Evolutionary conservation across 2,329 filamentous ascomycete genomes (phyloP), one percentile per base, ranked within the genome.

Genomic region (Gremmenia infestans): DNA sequence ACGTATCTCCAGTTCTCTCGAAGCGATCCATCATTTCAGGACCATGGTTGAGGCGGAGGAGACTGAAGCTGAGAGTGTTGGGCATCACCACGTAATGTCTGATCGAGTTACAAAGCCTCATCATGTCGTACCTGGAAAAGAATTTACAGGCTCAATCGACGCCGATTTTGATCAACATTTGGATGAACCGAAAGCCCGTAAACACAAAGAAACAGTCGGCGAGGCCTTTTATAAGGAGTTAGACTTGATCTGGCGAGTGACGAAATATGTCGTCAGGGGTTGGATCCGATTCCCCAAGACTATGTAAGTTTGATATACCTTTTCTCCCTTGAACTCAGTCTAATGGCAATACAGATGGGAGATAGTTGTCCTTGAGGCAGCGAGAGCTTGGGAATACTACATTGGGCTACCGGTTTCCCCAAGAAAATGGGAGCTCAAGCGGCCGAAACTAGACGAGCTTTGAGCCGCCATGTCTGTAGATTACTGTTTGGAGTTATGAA

Each of bases 1-100:
- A 32, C 84, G 93, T 37, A 85, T 97, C 60, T 91, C 89, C 60
- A 86, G 88, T 70, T 94, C 90, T 52, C 74, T 99, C 59, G 78
- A 81, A 36, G 87, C 90, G 0, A 80, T 96, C 45, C 81, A 84
- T 54, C 78, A 85, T 53, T 97, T 99, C 75, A 74, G 79, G 50
- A 65, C 64, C 28, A 81, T 85, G 76, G 73, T 81, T 11, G 74
- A 75, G 57, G 70, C 58, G 2, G 61, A 72, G 52, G 62, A 67
- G 48, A 52, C 39, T 3, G 70, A 73, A 55, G 66, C 63, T 1
- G 60, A 56, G 17, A 64, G 52, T 17, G 45, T 56, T 19, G 55
- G 63, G 4, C 57, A 64, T 47, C 56, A 62, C 39, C 63, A 65
- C 23, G 53, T 55, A 47, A 60, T 61, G 55, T 56, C 65, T 4